phyloP scores from a whole-genome alignment of 352 stramenopile genomes.

The Plasmopara viticola region DNA sequence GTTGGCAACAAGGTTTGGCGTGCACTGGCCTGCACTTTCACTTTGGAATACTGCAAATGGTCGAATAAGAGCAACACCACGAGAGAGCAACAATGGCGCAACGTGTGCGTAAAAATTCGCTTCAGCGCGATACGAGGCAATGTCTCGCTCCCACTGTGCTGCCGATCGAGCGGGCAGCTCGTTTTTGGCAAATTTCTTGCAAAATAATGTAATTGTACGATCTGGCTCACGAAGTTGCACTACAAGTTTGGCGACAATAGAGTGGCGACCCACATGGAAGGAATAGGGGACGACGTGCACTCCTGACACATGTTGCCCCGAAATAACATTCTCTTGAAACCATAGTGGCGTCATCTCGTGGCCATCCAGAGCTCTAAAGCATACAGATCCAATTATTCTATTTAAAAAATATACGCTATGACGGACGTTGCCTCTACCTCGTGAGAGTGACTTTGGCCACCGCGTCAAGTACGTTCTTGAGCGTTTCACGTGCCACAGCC shows the following conservation, averaged over 20 bases:
- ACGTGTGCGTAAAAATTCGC: constrained; percentile 50
- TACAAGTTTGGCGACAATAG: constrained; percentile 34
- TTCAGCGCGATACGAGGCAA: constrained; percentile 57
- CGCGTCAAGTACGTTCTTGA: constrained; percentile 31
- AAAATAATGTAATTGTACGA: constrained; percentile 33
- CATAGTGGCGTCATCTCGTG: constrained; percentile 37
- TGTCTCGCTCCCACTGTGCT: constrained; percentile 48
- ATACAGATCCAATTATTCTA: constrained; percentile 13
- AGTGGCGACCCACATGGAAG: constrained; percentile 49
- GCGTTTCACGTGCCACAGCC: constrained; percentile 30
- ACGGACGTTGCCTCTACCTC: constrained; percentile 33
- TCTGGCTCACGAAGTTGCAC: constrained; percentile 17
- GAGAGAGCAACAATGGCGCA: constrained; percentile 23
- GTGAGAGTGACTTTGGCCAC: constrained; percentile 45
- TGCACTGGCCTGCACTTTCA: constrained; percentile 13
- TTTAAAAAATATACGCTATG: neutral
- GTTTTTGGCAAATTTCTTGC: constrained; percentile 56
- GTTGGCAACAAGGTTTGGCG: constrained; percentile 11
- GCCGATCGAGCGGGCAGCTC: constrained; percentile 40
- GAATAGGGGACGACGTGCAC: constrained; percentile 30
- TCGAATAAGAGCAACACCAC: constrained; percentile 35
- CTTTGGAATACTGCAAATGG: constrained; percentile 44
- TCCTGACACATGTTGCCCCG: constrained; percentile 8
- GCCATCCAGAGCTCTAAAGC: constrained; percentile 39
- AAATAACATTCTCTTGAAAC: constrained; percentile 34